These are phyloP conservation scores for Apiotrichum veenhuisii DNA, from an alignment of 1,284 basidiomycete genomes.

Conservation along the genomic window DNA sequence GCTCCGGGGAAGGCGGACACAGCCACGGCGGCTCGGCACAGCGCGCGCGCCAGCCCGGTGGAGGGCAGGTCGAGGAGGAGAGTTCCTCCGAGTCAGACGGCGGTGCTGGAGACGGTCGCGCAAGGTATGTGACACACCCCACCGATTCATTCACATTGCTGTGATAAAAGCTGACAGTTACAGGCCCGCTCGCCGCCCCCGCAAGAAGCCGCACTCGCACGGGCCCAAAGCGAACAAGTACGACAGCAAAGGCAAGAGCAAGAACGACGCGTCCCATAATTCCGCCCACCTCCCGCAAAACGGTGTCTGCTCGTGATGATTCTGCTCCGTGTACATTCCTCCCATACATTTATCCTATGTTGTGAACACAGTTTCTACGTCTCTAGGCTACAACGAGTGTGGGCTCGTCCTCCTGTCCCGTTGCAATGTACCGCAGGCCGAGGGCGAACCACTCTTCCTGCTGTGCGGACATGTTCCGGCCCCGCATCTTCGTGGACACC, in stretches of 20 bases:
- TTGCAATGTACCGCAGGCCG: constrained; percentile 56
- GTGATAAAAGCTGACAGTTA: too few relatives aligned
- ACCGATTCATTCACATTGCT: not conserved
- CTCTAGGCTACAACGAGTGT: not conserved
- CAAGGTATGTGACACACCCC: constrained; percentile 8
- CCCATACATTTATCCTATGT: not conserved
- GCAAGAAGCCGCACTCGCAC: constrained; percentile 9
- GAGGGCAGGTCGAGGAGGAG: constrained; percentile 9
- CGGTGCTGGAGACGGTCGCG: constrained; percentile 16
- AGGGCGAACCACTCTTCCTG: constrained; percentile 69
- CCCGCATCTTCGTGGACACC: constrained; percentile 59
- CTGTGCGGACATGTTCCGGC: constrained; percentile 59
- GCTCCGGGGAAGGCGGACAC: not conserved
- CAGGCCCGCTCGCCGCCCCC: constrained; percentile 10
- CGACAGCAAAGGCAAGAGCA: constrained; percentile 12
- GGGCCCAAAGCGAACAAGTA: constrained; percentile 19
- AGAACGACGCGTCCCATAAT: not conserved
- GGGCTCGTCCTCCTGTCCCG: constrained; percentile 20
- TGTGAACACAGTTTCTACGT: not conserved
- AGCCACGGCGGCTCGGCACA: not conserved
- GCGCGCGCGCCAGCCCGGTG: not conserved
- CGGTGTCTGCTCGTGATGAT: not conserved
- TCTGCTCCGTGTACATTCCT: not conserved
- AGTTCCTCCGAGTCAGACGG: constrained; percentile 19
- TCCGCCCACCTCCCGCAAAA: not conserved